A percentile compares a stretch with the other conserved stretches of the same genome.
Conservation (phyloP, 208 protist species). For the Blechomonas ayalai region DNA sequence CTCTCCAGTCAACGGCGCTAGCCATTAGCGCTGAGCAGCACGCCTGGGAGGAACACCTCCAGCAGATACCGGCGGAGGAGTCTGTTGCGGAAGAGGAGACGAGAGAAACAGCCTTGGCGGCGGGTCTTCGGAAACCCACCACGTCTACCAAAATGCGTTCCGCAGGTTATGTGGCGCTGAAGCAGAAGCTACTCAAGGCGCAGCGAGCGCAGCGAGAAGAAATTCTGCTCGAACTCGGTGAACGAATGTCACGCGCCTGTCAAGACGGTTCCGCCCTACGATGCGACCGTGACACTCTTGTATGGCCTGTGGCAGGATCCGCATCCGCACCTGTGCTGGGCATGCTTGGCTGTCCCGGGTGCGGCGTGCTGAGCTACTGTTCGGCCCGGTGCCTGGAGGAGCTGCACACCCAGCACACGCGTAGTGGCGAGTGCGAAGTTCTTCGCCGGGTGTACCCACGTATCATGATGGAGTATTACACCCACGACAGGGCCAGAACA, state of each 20-base stretch:
- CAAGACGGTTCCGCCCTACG: not conserved
- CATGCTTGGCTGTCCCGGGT: slow-evolving; percentile 40
- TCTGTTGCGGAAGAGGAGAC: slow-evolving; percentile 15
- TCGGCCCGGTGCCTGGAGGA: slow-evolving; percentile 31
- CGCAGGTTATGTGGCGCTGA: slow-evolving; percentile 31
- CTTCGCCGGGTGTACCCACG: slow-evolving; percentile 38
- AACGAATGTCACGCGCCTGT: not conserved
- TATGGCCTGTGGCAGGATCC: slow-evolving; percentile 3
- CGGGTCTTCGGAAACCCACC: slow-evolving; percentile 35
- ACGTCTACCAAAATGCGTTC: slow-evolving; percentile 40
- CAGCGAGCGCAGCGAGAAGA: slow-evolving; percentile 22
- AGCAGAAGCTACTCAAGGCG: slow-evolving; percentile 21
- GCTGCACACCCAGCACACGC: slow-evolving; percentile 19
- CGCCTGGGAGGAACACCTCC: not conserved
- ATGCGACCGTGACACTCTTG: slow-evolving; percentile 1
- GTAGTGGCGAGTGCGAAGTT: slow-evolving; percentile 38
- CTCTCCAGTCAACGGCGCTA: slow-evolving; percentile 31
- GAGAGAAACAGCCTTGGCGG: slow-evolving; percentile 6
- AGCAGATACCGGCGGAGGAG: not conserved
- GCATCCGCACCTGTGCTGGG: slow-evolving; percentile 11
- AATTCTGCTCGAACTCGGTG: slow-evolving; percentile 13
- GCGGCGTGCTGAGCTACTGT: slow-evolving; percentile 59
- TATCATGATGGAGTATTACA: slow-evolving; percentile 47
- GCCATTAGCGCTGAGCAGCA: slow-evolving; percentile 22
- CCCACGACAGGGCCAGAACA: not conserved